Conservation (phyloP, 805 yeast species). For the Kuraishia capsulata region DNA sequence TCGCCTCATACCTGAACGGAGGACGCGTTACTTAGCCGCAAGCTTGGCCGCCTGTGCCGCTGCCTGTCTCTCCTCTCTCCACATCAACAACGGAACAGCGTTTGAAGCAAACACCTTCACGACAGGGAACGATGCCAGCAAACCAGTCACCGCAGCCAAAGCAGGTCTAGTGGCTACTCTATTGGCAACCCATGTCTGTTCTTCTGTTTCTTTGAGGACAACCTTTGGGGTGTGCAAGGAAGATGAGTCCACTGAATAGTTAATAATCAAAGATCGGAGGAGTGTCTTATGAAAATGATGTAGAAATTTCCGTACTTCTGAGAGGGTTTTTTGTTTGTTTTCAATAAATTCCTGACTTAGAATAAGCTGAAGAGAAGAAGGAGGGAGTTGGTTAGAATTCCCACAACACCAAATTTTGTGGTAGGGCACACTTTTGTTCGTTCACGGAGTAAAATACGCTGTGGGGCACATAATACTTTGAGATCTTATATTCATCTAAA, state of each 20-base stretch:
- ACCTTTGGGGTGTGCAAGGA: slow-evolving; percentile 8
- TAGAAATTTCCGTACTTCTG: no score
- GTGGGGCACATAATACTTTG: no score
- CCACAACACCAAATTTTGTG: no score
- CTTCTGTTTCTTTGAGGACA: slow-evolving; percentile 21
- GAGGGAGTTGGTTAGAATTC: no score
- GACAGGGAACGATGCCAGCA: slow-evolving; percentile 49
- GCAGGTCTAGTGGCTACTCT: slow-evolving; percentile 44
- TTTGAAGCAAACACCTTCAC: slow-evolving; percentile 50
- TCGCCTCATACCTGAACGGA: no score
- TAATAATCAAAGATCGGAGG: neutral
- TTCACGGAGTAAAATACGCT: no score
- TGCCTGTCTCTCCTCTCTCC: slow-evolving; percentile 20
- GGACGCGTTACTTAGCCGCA: neutral
- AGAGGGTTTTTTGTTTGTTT: no score
- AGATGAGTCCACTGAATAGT: neutral
- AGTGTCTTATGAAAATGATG: neutral
- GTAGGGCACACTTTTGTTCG: no score
- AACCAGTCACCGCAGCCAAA: slow-evolving; percentile 47
- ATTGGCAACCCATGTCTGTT: slow-evolving; percentile 40
- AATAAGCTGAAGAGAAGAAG: no score
- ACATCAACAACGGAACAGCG: slow-evolving; percentile 49
- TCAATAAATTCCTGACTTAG: no score
- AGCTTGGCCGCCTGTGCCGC: neutral
- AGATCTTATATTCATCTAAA: no score